Evolutionary conservation across 306 rosid genomes (phyloP).

Genomic region (Sphenostylis stenocarpa): DNA sequence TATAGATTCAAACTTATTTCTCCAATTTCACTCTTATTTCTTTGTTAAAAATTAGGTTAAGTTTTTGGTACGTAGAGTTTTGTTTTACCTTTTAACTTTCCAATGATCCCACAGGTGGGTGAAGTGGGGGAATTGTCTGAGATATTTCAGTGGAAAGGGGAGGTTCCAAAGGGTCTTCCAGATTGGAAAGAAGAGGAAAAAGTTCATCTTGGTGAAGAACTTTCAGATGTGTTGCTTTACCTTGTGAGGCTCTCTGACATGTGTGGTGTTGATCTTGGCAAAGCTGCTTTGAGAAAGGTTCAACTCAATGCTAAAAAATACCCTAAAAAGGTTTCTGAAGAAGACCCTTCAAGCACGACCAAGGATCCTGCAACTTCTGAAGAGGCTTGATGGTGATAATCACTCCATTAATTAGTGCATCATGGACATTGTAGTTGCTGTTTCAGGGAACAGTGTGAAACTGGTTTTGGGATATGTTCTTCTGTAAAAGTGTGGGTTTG

Average conservation of each 20-base stretch:
- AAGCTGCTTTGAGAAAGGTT: slow-evolving; percentile 81
- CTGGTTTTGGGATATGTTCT: not conserved
- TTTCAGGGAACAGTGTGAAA: not conserved
- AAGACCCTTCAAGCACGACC: not conserved
- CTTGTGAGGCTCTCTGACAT: slow-evolving; percentile 84
- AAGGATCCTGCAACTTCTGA: not conserved
- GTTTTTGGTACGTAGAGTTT: no score
- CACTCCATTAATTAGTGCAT: not conserved
- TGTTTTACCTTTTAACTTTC: no score
- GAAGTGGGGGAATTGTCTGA: slow-evolving; percentile 93
- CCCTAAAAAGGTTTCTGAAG: slow-evolving; percentile 35
- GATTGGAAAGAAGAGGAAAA: slow-evolving; percentile 81
- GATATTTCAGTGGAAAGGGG: slow-evolving; percentile 97
- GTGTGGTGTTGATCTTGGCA: slow-evolving; percentile 88
- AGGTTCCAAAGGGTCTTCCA: slow-evolving; percentile 79
- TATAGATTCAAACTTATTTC: no score
- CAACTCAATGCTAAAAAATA: slow-evolving; percentile 78
- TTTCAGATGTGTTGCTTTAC: slow-evolving; percentile 87
- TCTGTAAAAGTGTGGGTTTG: not conserved
- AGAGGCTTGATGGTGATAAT: not conserved
- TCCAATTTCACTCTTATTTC: no score
- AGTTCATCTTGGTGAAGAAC: slow-evolving; percentile 86
- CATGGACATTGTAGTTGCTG: not conserved
- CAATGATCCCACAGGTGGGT: slow-evolving; percentile 53
- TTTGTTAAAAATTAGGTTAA: no score